Evolutionary conservation across 164 flowering plant species (phyloP).

Genomic region (Buxus sempervirens): DNA sequence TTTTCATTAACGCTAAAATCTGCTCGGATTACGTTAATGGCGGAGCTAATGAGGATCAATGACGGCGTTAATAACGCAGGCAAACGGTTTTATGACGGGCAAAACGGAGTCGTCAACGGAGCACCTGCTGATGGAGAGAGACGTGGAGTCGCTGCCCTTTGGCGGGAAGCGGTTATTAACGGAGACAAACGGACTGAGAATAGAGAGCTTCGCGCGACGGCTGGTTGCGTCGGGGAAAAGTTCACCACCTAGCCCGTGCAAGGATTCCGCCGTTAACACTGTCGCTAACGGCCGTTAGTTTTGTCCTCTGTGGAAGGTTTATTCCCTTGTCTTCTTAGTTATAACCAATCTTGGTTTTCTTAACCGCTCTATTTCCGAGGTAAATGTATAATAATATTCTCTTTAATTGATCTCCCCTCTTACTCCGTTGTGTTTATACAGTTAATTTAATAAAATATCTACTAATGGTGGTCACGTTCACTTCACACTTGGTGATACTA

Average conservation of each 20-base stretch:
- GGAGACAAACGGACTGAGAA: conserved; percentile 70
- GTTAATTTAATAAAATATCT: no score
- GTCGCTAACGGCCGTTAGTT: conserved; percentile 51
- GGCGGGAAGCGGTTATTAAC: conserved; percentile 69
- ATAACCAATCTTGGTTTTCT: no score
- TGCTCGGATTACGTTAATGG: not conserved
- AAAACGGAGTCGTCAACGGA: conserved; percentile 20
- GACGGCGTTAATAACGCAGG: conserved; percentile 31
- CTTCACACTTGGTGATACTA: no score
- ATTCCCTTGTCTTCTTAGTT: not conserved
- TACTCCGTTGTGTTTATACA: no score
- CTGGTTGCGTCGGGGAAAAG: conserved; percentile 57
- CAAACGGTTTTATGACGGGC: conserved; percentile 28
- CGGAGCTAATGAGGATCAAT: no score
- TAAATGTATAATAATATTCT: no score
- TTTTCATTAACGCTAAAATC: no score
- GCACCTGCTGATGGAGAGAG: conserved; percentile 46
- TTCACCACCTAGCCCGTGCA: conserved; percentile 65
- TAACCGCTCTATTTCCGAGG: no score
- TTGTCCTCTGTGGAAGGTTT: no score
- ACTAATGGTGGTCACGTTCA: no score
- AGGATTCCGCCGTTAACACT: conserved; percentile 47
- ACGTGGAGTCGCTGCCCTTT: conserved; percentile 62
- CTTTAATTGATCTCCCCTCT: no score
- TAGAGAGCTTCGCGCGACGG: conserved; percentile 53